Evolutionary conservation across 176 grass and related monocot genomes (phyloP).

Genomic region (Triticum aestivum): DNA sequence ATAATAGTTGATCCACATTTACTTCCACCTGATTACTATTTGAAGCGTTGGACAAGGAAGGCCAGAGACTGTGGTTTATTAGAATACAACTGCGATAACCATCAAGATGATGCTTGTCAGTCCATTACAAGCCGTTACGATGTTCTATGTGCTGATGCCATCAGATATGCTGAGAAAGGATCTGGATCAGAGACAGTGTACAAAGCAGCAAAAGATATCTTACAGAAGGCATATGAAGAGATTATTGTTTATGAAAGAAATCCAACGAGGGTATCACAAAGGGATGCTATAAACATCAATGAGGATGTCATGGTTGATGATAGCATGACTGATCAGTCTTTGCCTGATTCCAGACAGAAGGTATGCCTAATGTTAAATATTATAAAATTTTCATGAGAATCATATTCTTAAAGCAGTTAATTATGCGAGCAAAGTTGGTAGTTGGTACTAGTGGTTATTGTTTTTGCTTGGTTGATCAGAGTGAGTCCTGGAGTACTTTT

Average conservation of each 20-base stretch:
- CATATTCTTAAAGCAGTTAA: not conserved
- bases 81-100: conserved; percentile 45
- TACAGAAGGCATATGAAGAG: conserved; percentile 77
- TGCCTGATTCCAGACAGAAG: conserved; percentile 79
- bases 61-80: conserved; percentile 55
- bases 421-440: not conserved
- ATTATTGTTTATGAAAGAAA: conserved; percentile 78
- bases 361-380: conserved; percentile 35
- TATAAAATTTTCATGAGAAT: conserved; percentile 8
- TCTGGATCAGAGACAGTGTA: conserved; percentile 54
- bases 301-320: conserved; percentile 85
- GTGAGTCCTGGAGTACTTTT: not conserved
- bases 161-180: conserved; percentile 76
- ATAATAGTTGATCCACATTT: conserved; percentile 66
- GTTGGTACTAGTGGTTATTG: conserved; percentile 4
- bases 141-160: conserved; percentile 68
- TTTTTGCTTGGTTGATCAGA: conserved; percentile 21
- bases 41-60: conserved; percentile 81
- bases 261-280: conserved; percentile 48
- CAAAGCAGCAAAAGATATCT: conserved; percentile 78
- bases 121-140: conserved; percentile 56
- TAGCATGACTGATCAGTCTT: conserved; percentile 59
- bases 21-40: conserved; percentile 65
- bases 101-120: conserved; percentile 45
- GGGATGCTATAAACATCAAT: conserved; percentile 92